These are phyloP conservation scores for Fragosphaeria purpurea DNA, from an alignment of 2,329 filamentous ascomycete species.

Conservation along the genomic window DNA sequence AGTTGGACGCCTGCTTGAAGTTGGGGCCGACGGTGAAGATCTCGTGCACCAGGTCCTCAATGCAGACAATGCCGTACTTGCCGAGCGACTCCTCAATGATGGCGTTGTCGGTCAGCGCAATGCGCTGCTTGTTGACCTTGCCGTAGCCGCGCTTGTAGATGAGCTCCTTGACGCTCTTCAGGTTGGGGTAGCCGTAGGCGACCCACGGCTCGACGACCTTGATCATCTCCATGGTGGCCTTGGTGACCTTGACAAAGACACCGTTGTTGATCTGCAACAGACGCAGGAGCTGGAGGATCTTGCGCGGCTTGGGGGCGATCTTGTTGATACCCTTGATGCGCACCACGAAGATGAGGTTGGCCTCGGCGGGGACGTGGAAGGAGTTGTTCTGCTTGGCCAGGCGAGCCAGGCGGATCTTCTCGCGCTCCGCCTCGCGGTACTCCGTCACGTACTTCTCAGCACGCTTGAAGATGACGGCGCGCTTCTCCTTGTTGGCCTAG, in stretches of 20 bases:
- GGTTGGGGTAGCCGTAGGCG: constrained; percentile 98
- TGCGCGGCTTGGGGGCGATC: constrained; percentile 99
- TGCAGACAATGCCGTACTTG: constrained; percentile 98
- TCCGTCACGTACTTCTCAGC: constrained; percentile 99
- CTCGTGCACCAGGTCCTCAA: constrained; percentile 99
- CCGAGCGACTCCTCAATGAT: constrained; percentile 94
- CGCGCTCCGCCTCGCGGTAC: constrained; percentile 95
- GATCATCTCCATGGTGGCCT: constrained; percentile 95
- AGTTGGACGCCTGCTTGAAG: constrained; percentile 99
- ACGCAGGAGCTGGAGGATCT: constrained; percentile 98
- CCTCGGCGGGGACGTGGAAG: constrained; percentile 89
- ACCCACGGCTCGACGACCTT: constrained; percentile 99
- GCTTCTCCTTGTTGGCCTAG: constrained; percentile 98
- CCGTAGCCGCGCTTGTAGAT: constrained; percentile 99
- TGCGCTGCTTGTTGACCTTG: constrained; percentile 97
- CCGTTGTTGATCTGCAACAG: constrained; percentile 99
- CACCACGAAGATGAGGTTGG: constrained; percentile 94
- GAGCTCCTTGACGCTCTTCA: constrained; percentile 98
- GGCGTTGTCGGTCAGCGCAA: constrained; percentile 93
- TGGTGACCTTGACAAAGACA: constrained; percentile 95
- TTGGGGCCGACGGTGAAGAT: constrained; percentile 98
- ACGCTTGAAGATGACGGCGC: constrained; percentile 97
- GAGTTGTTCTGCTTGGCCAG: constrained; percentile 84
- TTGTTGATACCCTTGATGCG: constrained; percentile 99
- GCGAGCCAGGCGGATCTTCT: constrained; percentile 90